phyloP scores from a whole-genome alignment of 2,329 filamentous ascomycete species.

The Pyrenophora tritici-repentis region DNA sequence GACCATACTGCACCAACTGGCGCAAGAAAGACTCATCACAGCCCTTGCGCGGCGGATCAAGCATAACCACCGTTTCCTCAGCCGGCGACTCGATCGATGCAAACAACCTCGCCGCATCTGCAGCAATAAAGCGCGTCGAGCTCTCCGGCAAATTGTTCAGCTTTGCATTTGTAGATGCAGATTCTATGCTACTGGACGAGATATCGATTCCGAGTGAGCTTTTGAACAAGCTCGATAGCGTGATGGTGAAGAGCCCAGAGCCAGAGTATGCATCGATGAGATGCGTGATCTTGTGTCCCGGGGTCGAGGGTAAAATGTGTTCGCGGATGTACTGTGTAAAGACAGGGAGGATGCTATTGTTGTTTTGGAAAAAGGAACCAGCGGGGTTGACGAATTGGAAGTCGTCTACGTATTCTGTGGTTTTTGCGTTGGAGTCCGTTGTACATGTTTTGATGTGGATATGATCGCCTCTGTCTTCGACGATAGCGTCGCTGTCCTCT shows the following conservation, averaged over 20 bases:
- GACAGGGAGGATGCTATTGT: constrained; percentile 90
- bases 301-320: constrained; percentile 65
- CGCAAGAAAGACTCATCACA: constrained; percentile 83
- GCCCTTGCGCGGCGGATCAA: constrained; percentile 95
- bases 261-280: constrained; percentile 98
- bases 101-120: constrained; percentile 85
- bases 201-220: constrained; percentile 91
- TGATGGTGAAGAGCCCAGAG: constrained; percentile 95
- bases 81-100: constrained; percentile 72
- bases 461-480: constrained; percentile 63
- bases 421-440: constrained; percentile 79
- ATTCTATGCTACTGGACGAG: constrained; percentile 74
- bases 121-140: constrained; percentile 83
- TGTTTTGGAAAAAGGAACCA: constrained; percentile 98
- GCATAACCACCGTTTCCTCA: constrained; percentile 86
- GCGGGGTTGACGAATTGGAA: constrained; percentile 90
- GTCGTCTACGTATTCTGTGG: constrained; percentile 84
- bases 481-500: constrained; percentile 50
- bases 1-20: constrained; percentile 79
- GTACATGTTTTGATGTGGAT: constrained; percentile 86
- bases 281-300: constrained; percentile 65
- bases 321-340: constrained; percentile 89
- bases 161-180: constrained; percentile 75
- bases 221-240: constrained; percentile 78
- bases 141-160: constrained; percentile 71